Evolutionary conservation across 1,284 basidiomycete genomes (phyloP), one percentile per base, ranked within the genome.

Genomic region (Thelephora terrestris): DNA sequence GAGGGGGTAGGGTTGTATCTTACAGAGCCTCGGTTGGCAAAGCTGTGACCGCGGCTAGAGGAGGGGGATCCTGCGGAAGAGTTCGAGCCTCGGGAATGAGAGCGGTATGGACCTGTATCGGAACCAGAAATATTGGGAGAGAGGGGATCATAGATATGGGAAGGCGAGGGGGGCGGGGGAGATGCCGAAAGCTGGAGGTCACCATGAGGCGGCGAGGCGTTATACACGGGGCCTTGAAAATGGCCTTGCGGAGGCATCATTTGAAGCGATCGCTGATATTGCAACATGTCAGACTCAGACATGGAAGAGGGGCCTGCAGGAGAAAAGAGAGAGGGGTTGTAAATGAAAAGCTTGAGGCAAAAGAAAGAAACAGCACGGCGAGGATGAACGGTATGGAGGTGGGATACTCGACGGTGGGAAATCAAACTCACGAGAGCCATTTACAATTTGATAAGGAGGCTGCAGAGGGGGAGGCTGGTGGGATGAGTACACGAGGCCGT

Each of bases 121-220:
- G 85, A 87, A 69, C 85, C 85, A 68, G 84, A 87, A 61, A 86
- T 72, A 67, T 81, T 83, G 64, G 85, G 85, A 48, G 84, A 85
- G 59, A 86, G 70, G 62, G 85, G 79, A 68, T 84, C 82, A 66
- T 86, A 86, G 68, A 83, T 75, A 69, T 80, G 75, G 45, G 50
- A 38, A 64, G 85, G 84, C 56, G 81, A 84, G 55, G 77, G 76
- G 55, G 85, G 81, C 63, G 84, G 79, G 62, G 84, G 81, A 58
- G 74, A 75, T 56, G 67, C 64, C 56, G 75, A 71, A 55, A 75
- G 63, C 51, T 65, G 67, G 66, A 78, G 65, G 55, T 64, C 64
- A 61, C 72, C 72, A 74, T 74, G 75, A 64, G 64, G 66, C 56
- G 64, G 63, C 43, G 75, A 71, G 58, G 71, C 66, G 53, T 65